phyloP scores from a whole-genome alignment of 2,329 filamentous ascomycete species.

The Lasiodiplodia hormozganensis region DNA sequence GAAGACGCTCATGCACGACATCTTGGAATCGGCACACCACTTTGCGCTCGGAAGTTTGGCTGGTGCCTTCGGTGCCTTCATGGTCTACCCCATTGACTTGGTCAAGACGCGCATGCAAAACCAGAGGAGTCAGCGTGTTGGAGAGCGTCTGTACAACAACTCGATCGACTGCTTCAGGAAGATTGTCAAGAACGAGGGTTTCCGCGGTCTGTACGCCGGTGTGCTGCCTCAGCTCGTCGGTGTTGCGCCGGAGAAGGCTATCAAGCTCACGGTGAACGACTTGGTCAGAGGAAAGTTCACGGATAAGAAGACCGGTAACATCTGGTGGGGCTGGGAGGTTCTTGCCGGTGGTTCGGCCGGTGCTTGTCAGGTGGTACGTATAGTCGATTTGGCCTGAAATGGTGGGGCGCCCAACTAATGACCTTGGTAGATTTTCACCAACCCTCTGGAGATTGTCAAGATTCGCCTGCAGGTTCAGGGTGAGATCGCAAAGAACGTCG shows the following conservation, averaged over 20 bases:
- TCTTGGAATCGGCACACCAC: slow-evolving; percentile 84
- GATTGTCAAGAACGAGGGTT: slow-evolving; percentile 90
- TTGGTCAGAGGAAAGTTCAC: slow-evolving; percentile 79
- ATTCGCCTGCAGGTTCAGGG: slow-evolving; percentile 98
- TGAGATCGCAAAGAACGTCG: slow-evolving; percentile 86
- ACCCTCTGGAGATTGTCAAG: slow-evolving; percentile 98
- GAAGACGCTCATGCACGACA: slow-evolving; percentile 65
- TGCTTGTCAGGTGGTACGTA: slow-evolving; percentile 91
- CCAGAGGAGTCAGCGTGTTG: slow-evolving; percentile 82
- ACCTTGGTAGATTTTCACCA: slow-evolving; percentile 80
- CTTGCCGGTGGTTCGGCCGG: slow-evolving; percentile 89
- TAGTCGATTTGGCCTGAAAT: background rate
- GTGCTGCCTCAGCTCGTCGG: slow-evolving; percentile 94
- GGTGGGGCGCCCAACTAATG: slow-evolving; percentile 31
- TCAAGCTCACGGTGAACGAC: slow-evolving; percentile 98
- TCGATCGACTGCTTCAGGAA: slow-evolving; percentile 94
- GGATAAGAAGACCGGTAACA: slow-evolving; percentile 74
- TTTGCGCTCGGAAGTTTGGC: slow-evolving; percentile 89
- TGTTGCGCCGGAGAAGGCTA: slow-evolving; percentile 98
- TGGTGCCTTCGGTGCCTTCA: slow-evolving; percentile 97
- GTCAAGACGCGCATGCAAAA: slow-evolving; percentile 99
- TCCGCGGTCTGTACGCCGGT: slow-evolving; percentile 89
- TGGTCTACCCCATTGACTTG: slow-evolving; percentile 98
- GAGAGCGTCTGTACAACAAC: slow-evolving; percentile 93
- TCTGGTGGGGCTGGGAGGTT: slow-evolving; percentile 75